Evolutionary conservation across 495 filamentous ascomycete species (phyloP), one percentile per base, ranked within the genome.

Genomic region (Hypomontagnella submonticulosa): DNA sequence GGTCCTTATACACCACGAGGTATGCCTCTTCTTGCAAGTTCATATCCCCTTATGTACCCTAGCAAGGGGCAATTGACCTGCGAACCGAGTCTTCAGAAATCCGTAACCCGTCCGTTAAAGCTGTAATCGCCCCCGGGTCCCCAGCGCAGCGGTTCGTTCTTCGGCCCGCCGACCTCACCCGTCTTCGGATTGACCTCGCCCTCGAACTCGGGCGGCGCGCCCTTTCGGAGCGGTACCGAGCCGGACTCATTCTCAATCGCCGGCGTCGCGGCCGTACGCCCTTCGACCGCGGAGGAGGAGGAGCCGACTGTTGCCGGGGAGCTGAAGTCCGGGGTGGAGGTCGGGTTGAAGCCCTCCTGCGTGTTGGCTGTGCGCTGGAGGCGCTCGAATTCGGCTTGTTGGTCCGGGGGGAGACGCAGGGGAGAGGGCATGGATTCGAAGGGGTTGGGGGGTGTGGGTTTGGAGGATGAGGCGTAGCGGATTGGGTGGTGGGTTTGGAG

Each of bases 61-160:
- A n/a, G 23, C 23, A 2, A 27, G 23, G 2, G 23, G 6, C 23
- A 27, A 3, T 6, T 27, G 23, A 27, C 3, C 23, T 3, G 2
- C 23, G 23, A 27, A 27, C 23, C 23, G 23, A 27, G 3, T 27
- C 23, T n/a, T 78, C 73, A 99, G 73, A 99, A 99, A 79, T 98
- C 95, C 15, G 95, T 98, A 19, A 95, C 94, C 54, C 95, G 81
- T 36, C 95, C 95, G 78, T 97, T 97, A 76, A 90, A 99, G 70
- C 92, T 97, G 88, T 93, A 99, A 79, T 99, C 95, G 1, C 92
- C 90, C 2, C 67, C 75, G 20, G 79, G 73, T 0, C 93, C 92
- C 93, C 93, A 97, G 53, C 93, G 82, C 68, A 98, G 66, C 41
- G 95, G 95, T 78, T 99, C 95, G 76, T 97, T 99, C 86, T 98